Evolutionary conservation across 1,139 yeast species (phyloP), one percentile per base, ranked within the genome.

Genomic region (Pichia sp.): DNA sequence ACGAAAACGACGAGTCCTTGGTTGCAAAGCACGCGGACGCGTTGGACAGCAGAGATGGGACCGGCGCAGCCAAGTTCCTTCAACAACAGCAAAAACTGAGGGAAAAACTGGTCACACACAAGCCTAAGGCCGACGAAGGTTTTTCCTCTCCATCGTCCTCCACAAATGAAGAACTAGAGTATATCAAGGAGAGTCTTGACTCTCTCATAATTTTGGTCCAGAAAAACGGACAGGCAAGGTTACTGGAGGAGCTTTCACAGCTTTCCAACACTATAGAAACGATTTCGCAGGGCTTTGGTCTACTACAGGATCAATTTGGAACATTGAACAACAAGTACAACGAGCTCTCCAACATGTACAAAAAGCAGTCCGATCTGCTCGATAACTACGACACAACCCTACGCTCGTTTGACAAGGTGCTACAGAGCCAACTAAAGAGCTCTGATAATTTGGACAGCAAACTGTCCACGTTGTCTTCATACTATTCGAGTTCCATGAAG

Each of bases 401-500:
- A 48, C 51, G 58, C 8, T 52, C 63, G 1, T 54, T 66, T 51
- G 64, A 59, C 45, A 57, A 57, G 36, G 57, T 56, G 8, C 54
- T 66, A 51, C 61, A 62, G 40, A 59, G 54, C 31, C 70, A 66
- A 53, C 55, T 64, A 11, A 55, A 58, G 50, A 60, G 59, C 26
- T 61, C 63, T 40, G 57, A 55, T 26, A 58, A 56, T 29, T 38
- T 66, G 41, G 62, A 58, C 41, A 55, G 50, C 13, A 64, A 61
- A 42, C 54, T 66, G 45, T 57, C 59, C 2, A 53, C 54, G 5
- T 30, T 63, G 36, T 59, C 60, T 30, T 50, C 54, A 31, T 57
- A 60, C 38, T 51, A 59, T 29, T 47, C 55, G 4, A 50, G 50
- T 8, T 13, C 54, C 8, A 36, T 32, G 11, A 43, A 41, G 13